Conservation (phyloP, 2,329 filamentous ascomycete species). For the Zarea fungicola region DNA sequence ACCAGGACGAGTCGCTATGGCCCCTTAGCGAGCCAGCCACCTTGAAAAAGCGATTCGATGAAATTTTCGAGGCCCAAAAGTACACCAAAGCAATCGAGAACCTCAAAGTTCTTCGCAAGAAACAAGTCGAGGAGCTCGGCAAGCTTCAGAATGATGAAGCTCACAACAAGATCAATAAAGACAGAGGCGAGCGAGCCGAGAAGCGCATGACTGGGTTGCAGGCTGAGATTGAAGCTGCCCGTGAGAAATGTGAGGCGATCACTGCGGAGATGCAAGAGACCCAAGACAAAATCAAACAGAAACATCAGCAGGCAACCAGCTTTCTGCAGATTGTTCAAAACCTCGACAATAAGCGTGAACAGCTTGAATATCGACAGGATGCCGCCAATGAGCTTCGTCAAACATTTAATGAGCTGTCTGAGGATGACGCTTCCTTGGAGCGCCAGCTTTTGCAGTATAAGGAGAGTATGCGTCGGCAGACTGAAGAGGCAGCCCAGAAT, state of each 20-base stretch:
- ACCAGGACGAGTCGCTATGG: constrained; percentile 97
- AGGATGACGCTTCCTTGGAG: constrained; percentile 72
- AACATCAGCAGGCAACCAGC: constrained; percentile 66
- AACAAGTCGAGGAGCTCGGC: constrained; percentile 68
- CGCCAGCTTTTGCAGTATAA: constrained; percentile 72
- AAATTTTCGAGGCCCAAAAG: constrained; percentile 95
- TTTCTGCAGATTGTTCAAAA: constrained; percentile 71
- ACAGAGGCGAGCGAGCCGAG: constrained; percentile 68
- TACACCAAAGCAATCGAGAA: constrained; percentile 98
- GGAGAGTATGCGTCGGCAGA: constrained; percentile 61
- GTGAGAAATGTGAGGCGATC: constrained; percentile 53
- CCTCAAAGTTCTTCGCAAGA: constrained; percentile 80
- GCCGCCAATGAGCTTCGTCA: constrained; percentile 65
- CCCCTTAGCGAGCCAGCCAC: constrained; percentile 82
- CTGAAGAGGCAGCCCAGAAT: constrained; percentile 57
- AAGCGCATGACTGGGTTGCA: constrained; percentile 61
- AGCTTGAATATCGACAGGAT: constrained; percentile 63
- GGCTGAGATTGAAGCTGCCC: constrained; percentile 58
- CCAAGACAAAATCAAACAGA: constrained; percentile 53
- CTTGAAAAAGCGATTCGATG: constrained; percentile 91
- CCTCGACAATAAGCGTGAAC: constrained; percentile 70
- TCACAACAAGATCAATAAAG: constrained; percentile 77
- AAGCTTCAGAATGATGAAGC: constrained; percentile 70
- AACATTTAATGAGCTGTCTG: constrained; percentile 70
- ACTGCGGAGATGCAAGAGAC: constrained; percentile 58